Evolutionary conservation across 805 yeast species (phyloP).

Genomic region (Wickerhamomyces bisporus): DNA sequence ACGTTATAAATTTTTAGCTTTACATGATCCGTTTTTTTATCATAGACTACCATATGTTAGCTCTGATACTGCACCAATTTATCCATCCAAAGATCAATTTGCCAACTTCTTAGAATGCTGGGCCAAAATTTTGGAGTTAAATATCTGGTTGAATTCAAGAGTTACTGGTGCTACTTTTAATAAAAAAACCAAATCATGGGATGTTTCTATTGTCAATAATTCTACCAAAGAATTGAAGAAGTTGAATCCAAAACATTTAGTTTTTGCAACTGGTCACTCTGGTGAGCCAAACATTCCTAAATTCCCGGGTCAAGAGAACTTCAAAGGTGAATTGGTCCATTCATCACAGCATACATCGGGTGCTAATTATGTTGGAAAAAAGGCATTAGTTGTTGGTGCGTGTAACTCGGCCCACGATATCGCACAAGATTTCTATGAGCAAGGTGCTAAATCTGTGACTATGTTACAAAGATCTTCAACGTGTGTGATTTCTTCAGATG

Average conservation of each 20-base stretch:
- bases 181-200: constrained; percentile 27
- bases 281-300: constrained; percentile 41
- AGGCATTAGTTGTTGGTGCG: constrained; percentile 40
- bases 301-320: constrained; percentile 32
- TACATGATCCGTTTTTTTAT: constrained; percentile 42
- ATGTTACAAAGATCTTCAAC: constrained; percentile 43
- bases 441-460: constrained; percentile 35
- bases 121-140: constrained; percentile 36
- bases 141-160: constrained; percentile 30
- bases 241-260: constrained; percentile 32
- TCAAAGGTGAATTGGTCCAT: constrained; percentile 36
- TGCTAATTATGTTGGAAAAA: constrained; percentile 34
- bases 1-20: constrained; percentile 38
- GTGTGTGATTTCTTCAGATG: constrained; percentile 33
- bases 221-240: constrained; percentile 21
- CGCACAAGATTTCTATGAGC: constrained; percentile 39
- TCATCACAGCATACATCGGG: constrained; percentile 40
- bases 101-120: constrained; percentile 40
- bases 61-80: constrained; percentile 37
- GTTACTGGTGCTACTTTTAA: constrained; percentile 30
- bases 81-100: constrained; percentile 39
- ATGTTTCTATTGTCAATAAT: constrained; percentile 27
- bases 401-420: constrained; percentile 44
- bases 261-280: constrained; percentile 42
- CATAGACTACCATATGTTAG: constrained; percentile 37